Evolutionary conservation across 1,139 yeast genomes (phyloP).

Genomic region (Sugiyamaella neomexicana): DNA sequence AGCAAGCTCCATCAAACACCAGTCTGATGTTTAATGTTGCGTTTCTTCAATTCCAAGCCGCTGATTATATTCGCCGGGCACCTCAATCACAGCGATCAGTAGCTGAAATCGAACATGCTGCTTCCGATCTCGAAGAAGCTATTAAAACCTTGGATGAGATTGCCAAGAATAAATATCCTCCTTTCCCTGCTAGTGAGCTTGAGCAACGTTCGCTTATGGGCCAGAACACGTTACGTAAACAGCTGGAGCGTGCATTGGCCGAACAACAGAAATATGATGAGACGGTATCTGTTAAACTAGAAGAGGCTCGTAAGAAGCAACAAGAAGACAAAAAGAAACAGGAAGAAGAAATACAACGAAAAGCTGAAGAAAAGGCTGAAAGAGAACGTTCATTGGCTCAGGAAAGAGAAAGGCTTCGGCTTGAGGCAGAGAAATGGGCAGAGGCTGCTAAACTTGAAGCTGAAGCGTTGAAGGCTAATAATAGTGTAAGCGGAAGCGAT

Average conservation of each 20-base stretch:
- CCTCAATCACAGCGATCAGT: slow-evolving; percentile 60
- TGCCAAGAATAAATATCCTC: slow-evolving; percentile 60
- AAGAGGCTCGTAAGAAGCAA: slow-evolving; percentile 68
- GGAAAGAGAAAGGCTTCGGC: slow-evolving; percentile 77
- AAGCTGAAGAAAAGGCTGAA: slow-evolving; percentile 52
- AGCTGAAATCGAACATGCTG: slow-evolving; percentile 60
- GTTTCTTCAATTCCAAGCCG: slow-evolving; percentile 80
- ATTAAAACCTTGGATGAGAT: slow-evolving; percentile 60
- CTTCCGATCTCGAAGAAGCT: slow-evolving; percentile 62
- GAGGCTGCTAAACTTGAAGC: slow-evolving; percentile 42
- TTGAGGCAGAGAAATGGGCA: slow-evolving; percentile 82
- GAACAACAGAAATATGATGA: slow-evolving; percentile 72
- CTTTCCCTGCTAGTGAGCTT: slow-evolving; percentile 75
- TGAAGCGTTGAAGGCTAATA: slow-evolving; percentile 27
- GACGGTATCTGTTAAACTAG: slow-evolving; percentile 59
- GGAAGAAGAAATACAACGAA: slow-evolving; percentile 39
- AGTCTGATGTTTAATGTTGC: slow-evolving; percentile 73
- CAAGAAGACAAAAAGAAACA: slow-evolving; percentile 55
- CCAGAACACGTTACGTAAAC: slow-evolving; percentile 66
- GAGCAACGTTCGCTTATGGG: slow-evolving; percentile 86
- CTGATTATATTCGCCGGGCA: slow-evolving; percentile 72
- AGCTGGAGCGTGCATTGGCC: slow-evolving; percentile 65
- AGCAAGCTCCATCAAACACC: slow-evolving; percentile 40
- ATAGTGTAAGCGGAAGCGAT: slow-evolving; percentile 9
- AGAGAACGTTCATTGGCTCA: slow-evolving; percentile 74